Conservation (phyloP, 2,329 filamentous ascomycete genomes). For the Aspergillus amoenus region DNA sequence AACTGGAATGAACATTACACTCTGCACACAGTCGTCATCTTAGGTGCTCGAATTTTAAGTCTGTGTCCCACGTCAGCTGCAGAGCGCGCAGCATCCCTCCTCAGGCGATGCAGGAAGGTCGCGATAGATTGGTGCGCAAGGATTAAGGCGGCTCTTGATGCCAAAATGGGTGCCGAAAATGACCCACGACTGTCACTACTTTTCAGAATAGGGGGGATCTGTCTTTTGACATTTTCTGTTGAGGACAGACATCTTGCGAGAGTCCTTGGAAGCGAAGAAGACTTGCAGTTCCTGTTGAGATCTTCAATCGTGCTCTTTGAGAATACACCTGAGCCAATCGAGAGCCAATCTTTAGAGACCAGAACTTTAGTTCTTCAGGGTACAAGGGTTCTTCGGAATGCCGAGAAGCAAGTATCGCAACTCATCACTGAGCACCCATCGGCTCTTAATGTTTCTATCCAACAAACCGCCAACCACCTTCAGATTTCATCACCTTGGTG, state of each 20-base stretch:
- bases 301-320: conserved; percentile 16
- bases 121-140: conserved; percentile 9
- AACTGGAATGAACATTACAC: conserved; percentile 53
- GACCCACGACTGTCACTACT: conserved; percentile 4
- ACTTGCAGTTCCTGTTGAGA: conserved; percentile 8
- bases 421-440: conserved; percentile 2
- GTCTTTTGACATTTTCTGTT: conserved; percentile 11
- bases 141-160: conserved; percentile 1
- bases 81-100: background rate
- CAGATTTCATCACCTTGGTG: conserved; percentile 5
- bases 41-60: conserved; percentile 10
- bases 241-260: conserved; percentile 4
- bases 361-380: conserved; percentile 4
- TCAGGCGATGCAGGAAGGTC: conserved; percentile 1
- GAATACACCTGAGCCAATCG: conserved; percentile 3
- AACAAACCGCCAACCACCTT: background rate
- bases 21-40: conserved; percentile 21
- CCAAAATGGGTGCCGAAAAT: background rate
- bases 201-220: conserved; percentile 8
- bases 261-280: conserved; percentile 7
- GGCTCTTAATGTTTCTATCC: conserved; percentile 11
- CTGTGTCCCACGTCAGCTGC: background rate
- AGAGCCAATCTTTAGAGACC: background rate
- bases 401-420: conserved; percentile 1
- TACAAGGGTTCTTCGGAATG: conserved; percentile 4